Conservation (phyloP, 2,329 filamentous ascomycete species). For the Xylaria sp. region DNA sequence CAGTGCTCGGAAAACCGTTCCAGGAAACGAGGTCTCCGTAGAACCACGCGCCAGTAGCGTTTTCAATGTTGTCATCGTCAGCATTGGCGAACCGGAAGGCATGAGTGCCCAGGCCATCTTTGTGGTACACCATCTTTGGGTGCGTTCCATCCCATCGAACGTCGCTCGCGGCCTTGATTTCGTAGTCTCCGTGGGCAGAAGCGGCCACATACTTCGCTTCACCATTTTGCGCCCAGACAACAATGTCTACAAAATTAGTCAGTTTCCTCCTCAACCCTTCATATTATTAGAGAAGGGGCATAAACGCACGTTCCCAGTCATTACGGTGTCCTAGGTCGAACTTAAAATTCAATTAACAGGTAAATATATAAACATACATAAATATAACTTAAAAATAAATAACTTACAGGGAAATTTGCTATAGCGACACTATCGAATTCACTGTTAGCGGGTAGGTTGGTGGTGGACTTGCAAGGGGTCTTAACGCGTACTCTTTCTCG, state of each 20-base stretch:
- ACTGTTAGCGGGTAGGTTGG: background rate
- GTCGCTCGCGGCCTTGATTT: conserved; percentile 33
- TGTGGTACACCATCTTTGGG: conserved; percentile 42
- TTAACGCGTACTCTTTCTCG: conserved; percentile 46
- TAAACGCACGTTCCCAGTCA: conserved; percentile 40
- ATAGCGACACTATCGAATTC: conserved; percentile 34
- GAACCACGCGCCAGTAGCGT: conserved; percentile 39
- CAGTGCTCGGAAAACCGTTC: conserved; percentile 38
- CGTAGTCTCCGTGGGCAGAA: conserved; percentile 40
- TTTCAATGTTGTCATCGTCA: conserved; percentile 41
- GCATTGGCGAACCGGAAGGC: conserved; percentile 39
- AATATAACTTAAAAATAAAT: too few relatives aligned
- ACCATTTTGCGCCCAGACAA: conserved; percentile 38
- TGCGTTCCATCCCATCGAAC: conserved; percentile 41
- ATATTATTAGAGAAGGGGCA: too few relatives aligned
- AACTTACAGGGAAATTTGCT: conserved; percentile 34
- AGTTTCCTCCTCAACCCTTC: too few relatives aligned
- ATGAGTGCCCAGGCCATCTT: conserved; percentile 40
- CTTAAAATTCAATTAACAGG: too few relatives aligned
- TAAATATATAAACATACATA: too few relatives aligned
- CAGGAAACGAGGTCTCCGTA: conserved; percentile 38
- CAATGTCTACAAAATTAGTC: conserved; percentile 28
- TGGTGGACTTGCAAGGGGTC: background rate
- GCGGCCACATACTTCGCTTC: conserved; percentile 36
- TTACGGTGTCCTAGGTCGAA: conserved; percentile 46